Percentiles rank a stretch among this genome's conserved stretches.
phyloP scores from a whole-genome alignment of 805 yeast genomes.

The Kuraishia ogatae region DNA sequence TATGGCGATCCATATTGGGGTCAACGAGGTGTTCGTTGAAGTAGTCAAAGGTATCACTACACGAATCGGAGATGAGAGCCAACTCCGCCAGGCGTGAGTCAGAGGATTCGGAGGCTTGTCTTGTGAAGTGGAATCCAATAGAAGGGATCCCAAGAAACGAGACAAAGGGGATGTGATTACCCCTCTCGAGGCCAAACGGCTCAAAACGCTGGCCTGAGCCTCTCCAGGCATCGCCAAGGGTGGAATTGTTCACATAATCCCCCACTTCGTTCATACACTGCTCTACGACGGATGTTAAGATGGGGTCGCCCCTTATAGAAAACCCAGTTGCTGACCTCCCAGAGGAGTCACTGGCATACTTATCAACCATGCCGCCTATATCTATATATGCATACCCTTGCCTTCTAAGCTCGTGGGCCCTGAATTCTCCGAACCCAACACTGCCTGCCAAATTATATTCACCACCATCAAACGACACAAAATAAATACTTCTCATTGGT shows the following conservation, averaged over 20 bases:
- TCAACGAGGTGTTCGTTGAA: slow-evolving; percentile 42
- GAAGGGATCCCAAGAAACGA: slow-evolving; percentile 62
- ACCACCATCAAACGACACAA: slow-evolving; percentile 77
- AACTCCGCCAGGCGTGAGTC: too few species aligned
- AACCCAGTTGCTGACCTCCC: slow-evolving; percentile 23
- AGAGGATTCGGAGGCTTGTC: neutral
- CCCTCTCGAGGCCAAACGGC: slow-evolving; percentile 25
- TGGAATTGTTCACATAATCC: slow-evolving; percentile 15
- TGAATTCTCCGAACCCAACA: slow-evolving; percentile 64
- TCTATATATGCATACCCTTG: slow-evolving; percentile 70
- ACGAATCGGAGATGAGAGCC: slow-evolving; percentile 24
- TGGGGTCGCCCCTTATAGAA: slow-evolving; percentile 46
- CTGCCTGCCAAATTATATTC: slow-evolving; percentile 79
- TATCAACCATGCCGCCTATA: slow-evolving; percentile 54
- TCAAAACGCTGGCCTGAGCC: slow-evolving; percentile 4
- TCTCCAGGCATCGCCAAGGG: slow-evolving; percentile 12
- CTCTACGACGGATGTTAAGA: slow-evolving; percentile 40
- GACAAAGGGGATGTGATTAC: slow-evolving; percentile 65
- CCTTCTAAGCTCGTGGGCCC: slow-evolving; percentile 40
- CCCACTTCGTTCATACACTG: slow-evolving; percentile 26
- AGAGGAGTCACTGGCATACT: slow-evolving; percentile 41
- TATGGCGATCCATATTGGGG: slow-evolving; percentile 45
- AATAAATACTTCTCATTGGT: slow-evolving; percentile 76
- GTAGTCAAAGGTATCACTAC: slow-evolving; percentile 56
- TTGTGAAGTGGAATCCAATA: slow-evolving; percentile 43